Base-by-base conservation (phyloP, 1,139 yeast genomes). In the Pichia sp. region DNA sequence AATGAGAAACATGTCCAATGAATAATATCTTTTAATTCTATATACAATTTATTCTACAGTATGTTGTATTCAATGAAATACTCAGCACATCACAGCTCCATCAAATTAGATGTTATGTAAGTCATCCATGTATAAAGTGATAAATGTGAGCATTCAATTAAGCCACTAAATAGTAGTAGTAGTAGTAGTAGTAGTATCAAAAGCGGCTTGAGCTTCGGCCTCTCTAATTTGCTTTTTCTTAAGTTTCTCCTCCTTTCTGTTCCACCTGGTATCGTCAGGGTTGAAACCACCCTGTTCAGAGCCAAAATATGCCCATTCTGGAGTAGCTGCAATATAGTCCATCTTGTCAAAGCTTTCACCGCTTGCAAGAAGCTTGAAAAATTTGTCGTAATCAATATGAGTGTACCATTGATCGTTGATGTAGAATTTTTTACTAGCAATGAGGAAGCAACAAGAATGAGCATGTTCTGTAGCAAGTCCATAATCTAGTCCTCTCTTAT, bases 401-500 rank as follows among this genome's bases (percentile, higher is more conserved):
- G 96, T 87, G 55, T 77, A 74, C 97, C 97, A 87, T 45, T 71
- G 72, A 21, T 73, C 80, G 51, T 82, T 60, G 40, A 78, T 76
- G 48, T 72, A 68, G 64, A 86, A 87, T 51, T 77, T 74, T 33
- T 67, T 67, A 47, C 81, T 82, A 0, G 95, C 96, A 51, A 88
- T 75, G 46, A 87, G 66, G 20, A 87, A 81, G 64, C 96, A 87
- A 62, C 96, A 87, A 6, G 94, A 82, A 56, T 87, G 97, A 1
- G 96, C 94, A 58, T 87, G 97, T 56, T 87, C 96, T 0, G 96
- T 94, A 8, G 96, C 96, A 41, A 87, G 66, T 33, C 78, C 93
- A 53, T 88, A 87, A 24, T 67, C 69, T 27, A 78, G 64, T 1
- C 87, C 87, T 47, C 93, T 69, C 1, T 58, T 50, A 37, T 68